phyloP scores from a whole-genome alignment of 129 eudicot genomes.

The Pulicaria dysenterica region DNA sequence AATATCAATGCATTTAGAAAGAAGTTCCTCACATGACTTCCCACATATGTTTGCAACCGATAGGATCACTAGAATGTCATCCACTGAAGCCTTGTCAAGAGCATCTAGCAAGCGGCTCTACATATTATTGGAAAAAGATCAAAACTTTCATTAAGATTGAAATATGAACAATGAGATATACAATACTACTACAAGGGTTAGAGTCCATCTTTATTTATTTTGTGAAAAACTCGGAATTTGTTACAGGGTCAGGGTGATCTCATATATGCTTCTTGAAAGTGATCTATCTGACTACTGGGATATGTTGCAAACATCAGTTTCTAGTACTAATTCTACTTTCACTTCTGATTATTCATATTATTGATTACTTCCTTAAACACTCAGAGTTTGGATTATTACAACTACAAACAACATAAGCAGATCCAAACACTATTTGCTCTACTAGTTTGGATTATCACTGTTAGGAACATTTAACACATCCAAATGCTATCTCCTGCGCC shows the following conservation, averaged over 20 bases:
- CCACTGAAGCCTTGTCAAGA: constrained; percentile 71
- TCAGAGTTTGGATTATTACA: not conserved
- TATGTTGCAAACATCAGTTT: not conserved
- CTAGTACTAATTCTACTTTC: not conserved
- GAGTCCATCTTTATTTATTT: constrained; percentile 16
- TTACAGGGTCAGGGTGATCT: not conserved
- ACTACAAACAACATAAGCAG: not conserved
- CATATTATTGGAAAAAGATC: constrained; percentile 9
- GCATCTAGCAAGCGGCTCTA: constrained; percentile 67
- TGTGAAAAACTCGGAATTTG: not conserved
- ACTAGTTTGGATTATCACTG: not conserved
- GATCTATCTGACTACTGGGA: not conserved
- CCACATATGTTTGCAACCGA: constrained; percentile 77
- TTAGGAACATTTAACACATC: no score
- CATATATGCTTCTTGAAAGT: not conserved
- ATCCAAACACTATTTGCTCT: not conserved
- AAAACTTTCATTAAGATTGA: not conserved
- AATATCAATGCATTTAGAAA: constrained; percentile 57
- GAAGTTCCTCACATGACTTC: constrained; percentile 57
- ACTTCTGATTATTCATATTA: not conserved
- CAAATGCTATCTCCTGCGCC: no score
- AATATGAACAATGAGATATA: not conserved
- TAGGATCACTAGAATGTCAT: constrained; percentile 74
- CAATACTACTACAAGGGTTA: not conserved
- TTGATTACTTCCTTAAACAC: not conserved